Base-by-base conservation (phyloP, 306 rosid species). In the Senna tora region DNA sequence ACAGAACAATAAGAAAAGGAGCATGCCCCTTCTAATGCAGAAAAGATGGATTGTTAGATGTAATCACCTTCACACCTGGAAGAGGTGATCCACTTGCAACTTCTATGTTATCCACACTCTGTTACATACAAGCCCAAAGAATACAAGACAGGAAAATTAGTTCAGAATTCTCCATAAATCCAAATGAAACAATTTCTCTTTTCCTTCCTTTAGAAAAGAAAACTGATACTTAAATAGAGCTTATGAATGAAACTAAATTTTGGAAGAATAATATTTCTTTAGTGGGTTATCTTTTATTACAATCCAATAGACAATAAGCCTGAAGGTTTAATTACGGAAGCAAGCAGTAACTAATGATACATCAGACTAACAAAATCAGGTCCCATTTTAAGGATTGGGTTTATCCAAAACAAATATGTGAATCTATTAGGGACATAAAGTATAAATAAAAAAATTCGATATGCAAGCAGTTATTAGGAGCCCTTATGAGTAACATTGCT, bases 51-150 rank as follows among this genome's bases (percentile, higher is more conserved):
- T 72, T 70, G 63, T 67, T 71, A 65, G 38, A 52, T 65, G 63
- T 65, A 89, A 80, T 89, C 93, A 91, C 99, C 99, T 95, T 89
- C 85, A 91, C 90, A 81, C 96, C 99, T 81, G 99, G 99, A 78
- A 94, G 97, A 55, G 99, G 97, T 32, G 99, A 95, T 77, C 99
- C 99, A 65, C 91, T 91, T 38, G 96, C 80, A 79, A 95, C 92
- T 84, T 91, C 93, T 55, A 75, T 61, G 51, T 53, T 85, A 72
- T 87, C 91, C 75, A 58, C 61, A 52, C 81, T 82, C 99, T 89
- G 90, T 79, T 68, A 59, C 81, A 74, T 65, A 64, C 73, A 82
- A 77, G 15, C 81, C 73, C 79, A 75, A 61, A 62, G 43, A 52
- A 63, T 42, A 76, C 62, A 64, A 77, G 51, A 69, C 61, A 72